Conservation (phyloP, 176 grass and related monocot genomes). For the Aegilops sharonensis region DNA sequence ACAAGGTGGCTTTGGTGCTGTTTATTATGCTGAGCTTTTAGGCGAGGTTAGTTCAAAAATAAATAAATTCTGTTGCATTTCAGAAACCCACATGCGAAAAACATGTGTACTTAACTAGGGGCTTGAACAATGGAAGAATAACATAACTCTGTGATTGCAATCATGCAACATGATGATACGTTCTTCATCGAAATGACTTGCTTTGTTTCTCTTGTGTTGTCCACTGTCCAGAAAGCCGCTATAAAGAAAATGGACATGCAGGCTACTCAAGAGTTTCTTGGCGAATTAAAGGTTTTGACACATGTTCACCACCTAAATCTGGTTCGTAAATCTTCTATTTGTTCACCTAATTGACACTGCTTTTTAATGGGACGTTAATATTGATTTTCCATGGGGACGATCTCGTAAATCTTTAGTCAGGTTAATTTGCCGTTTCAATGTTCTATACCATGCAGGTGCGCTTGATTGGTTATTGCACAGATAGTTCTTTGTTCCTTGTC, state of each 20-base stretch:
- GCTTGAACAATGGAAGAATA: too few relatives aligned
- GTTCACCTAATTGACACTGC: background rate
- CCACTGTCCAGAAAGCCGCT: conserved; percentile 68
- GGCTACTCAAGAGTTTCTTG: conserved; percentile 81
- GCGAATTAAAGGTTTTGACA: conserved; percentile 93
- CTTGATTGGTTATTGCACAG: conserved; percentile 87
- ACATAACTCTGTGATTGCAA: too few relatives aligned
- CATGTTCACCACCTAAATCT: conserved; percentile 98
- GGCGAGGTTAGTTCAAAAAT: conserved; percentile 61
- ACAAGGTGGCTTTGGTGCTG: conserved; percentile 78
- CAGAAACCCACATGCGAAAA: background rate
- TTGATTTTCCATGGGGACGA: background rate
- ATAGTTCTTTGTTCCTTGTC: conserved; percentile 83
- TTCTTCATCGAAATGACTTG: conserved; percentile 1
- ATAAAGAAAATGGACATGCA: conserved; percentile 99
- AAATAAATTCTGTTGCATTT: background rate
- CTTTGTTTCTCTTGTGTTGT: conserved; percentile 31
- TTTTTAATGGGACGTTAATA: background rate
- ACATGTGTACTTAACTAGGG: background rate
- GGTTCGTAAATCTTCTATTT: conserved; percentile 48
- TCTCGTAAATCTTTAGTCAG: background rate
- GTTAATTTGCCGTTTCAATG: background rate
- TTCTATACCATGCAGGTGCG: conserved; percentile 54
- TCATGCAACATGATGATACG: too few relatives aligned
- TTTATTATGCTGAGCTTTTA: conserved; percentile 77